These are phyloP conservation scores for Hypoxylon subgilvum DNA, from an alignment of 495 filamentous ascomycete genomes.

Conservation along the genomic window DNA sequence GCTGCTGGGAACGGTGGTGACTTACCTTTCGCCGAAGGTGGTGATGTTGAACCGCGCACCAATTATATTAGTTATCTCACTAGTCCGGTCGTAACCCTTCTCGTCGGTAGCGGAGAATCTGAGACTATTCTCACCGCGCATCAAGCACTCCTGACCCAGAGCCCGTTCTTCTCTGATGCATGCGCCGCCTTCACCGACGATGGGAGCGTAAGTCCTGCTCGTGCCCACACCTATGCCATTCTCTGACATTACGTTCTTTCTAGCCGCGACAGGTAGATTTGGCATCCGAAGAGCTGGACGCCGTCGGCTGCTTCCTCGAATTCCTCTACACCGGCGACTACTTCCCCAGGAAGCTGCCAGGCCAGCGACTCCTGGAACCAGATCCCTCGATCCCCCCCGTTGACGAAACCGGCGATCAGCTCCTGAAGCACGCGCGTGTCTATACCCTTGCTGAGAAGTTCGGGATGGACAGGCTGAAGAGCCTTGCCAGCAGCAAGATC, in stretches of 20 bases:
- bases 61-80: conserved; percentile 67
- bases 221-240: background rate
- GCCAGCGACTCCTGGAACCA: conserved; percentile 60
- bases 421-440: conserved; percentile 84
- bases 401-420: conserved; percentile 74
- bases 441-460: conserved; percentile 89
- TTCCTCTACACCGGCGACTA: conserved; percentile 94
- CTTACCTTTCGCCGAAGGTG: conserved; percentile 52
- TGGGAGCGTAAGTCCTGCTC: conserved; percentile 51
- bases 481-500: conserved; percentile 83
- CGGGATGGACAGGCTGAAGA: conserved; percentile 71
- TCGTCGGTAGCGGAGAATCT: conserved; percentile 68
- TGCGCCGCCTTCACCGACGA: conserved; percentile 64
- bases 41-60: conserved; percentile 49
- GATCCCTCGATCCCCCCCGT: conserved; percentile 63
- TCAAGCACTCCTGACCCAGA: conserved; percentile 73
- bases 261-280: conserved; percentile 73
- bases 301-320: conserved; percentile 86
- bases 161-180: conserved; percentile 72
- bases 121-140: conserved; percentile 76
- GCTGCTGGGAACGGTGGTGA: conserved; percentile 34
- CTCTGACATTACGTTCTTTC: conserved; percentile 8
- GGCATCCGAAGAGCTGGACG: conserved; percentile 72
- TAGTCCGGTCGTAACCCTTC: conserved; percentile 78
- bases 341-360: conserved; percentile 70